Percentiles rank a stretch among this genome's conserved stretches.
Evolutionary conservation across 108 stramenopile species (phyloP).

Genomic region (Fistulifera pelliculosa): DNA sequence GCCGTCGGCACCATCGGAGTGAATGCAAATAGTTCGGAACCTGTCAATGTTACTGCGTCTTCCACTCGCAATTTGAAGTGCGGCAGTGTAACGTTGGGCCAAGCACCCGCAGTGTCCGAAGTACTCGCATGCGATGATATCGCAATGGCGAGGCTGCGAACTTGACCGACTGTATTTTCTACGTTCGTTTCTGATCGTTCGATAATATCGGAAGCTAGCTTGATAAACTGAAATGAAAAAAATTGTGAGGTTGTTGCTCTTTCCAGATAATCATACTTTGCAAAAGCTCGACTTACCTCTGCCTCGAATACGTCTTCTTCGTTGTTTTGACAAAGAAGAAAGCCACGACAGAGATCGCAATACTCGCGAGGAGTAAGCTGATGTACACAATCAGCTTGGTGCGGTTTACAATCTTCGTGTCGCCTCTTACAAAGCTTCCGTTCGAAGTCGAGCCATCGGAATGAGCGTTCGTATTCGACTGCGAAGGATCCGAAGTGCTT

Average conservation of each 20-base stretch:
- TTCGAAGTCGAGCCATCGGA: too few relatives aligned
- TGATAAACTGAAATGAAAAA: constrained; percentile 6
- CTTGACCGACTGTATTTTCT: neutral
- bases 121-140: neutral
- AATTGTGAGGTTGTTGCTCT: neutral
- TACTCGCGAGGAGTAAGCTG: neutral
- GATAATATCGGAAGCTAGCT: constrained; percentile 10
- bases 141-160: neutral
- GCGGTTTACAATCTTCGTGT: neutral
- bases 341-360: neutral
- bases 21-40: neutral
- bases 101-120: constrained; percentile 9
- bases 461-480: too few relatives aligned
- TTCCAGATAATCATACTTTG: neutral
- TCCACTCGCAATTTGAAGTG: constrained; percentile 13
- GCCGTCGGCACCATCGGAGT: neutral
- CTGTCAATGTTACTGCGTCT: neutral
- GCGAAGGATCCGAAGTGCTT: too few relatives aligned
- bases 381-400: constrained; percentile 1
- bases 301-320: neutral
- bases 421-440: neutral
- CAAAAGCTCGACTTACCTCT: neutral
- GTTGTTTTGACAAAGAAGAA: constrained; percentile 1
- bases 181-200: neutral
- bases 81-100: constrained; percentile 51